A percentile compares a stretch with the other conserved stretches of the same genome.
phyloP scores from a whole-genome alignment of 2,329 filamentous ascomycete genomes.

The Periconia macrospinosa region DNA sequence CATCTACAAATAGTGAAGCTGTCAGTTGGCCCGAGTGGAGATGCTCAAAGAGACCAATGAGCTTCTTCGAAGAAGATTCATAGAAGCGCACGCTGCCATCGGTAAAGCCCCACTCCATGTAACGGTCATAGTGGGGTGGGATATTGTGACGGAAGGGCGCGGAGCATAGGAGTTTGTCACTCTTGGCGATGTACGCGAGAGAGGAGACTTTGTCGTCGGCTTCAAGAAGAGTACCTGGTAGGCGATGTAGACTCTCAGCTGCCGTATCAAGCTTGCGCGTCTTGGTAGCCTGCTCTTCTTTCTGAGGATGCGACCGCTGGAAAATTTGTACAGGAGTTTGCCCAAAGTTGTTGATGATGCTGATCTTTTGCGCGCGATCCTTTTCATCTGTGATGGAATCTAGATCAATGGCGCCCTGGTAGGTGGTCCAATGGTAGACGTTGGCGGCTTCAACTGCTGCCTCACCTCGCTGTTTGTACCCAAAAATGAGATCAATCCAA shows the following conservation, averaged over 20 bases:
- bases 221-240: constrained; percentile 75
- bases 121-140: constrained; percentile 83
- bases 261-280: constrained; percentile 74
- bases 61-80: constrained; percentile 77
- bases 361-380: constrained; percentile 84
- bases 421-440: constrained; percentile 94
- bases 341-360: constrained; percentile 97
- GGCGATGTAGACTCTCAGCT: constrained; percentile 72
- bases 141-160: constrained; percentile 85
- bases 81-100: constrained; percentile 94
- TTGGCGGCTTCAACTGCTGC: constrained; percentile 89
- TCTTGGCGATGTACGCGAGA: constrained; percentile 74
- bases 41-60: constrained; percentile 89
- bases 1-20: constrained; percentile 81
- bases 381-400: constrained; percentile 88
- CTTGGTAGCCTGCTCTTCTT: constrained; percentile 68
- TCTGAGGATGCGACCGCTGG: constrained; percentile 73
- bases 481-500: constrained; percentile 97
- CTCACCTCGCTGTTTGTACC: constrained; percentile 89
- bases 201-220: constrained; percentile 79
- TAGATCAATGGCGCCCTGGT: constrained; percentile 88
- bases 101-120: constrained; percentile 93
- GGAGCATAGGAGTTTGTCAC: constrained; percentile 81
- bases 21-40: constrained; percentile 90
- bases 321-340: constrained; percentile 98